phyloP scores from a whole-genome alignment of 306 rosid species.

The Luffa aegyptiaca region DNA sequence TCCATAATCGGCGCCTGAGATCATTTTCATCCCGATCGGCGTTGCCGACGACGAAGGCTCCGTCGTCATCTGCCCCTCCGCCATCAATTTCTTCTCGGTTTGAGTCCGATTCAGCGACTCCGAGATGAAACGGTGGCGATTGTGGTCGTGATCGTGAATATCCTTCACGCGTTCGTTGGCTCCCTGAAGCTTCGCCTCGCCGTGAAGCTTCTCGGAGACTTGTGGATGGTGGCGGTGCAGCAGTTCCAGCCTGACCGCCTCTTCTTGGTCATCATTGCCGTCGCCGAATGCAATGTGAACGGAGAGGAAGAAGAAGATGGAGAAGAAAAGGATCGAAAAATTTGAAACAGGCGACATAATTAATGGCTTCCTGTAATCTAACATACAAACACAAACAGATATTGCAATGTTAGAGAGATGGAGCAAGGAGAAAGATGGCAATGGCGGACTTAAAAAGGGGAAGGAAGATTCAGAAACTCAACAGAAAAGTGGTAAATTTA shows the following conservation, averaged over 20 bases:
- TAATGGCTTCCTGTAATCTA: constrained; percentile 1
- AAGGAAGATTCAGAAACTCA: neutral
- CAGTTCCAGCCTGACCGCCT: neutral
- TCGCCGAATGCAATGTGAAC: neutral
- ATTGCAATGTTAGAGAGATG: constrained; percentile 5
- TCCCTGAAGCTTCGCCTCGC: too few species aligned
- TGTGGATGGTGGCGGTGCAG: constrained; percentile 1
- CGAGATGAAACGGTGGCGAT: neutral
- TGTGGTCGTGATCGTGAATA: neutral
- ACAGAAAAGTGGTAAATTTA: neutral
- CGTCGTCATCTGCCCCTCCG: neutral
- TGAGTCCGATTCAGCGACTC: too few species aligned
- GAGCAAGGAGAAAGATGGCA: neutral
- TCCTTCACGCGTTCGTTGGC: neutral
- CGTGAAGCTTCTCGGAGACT: neutral
- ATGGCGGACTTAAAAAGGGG: neutral
- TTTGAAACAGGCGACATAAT: neutral
- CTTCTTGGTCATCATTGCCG: neutral
- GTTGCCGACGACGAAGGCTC: neutral
- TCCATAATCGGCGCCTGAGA: constrained; percentile 38
- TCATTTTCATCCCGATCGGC: constrained; percentile 30
- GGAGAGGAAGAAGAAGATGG: neutral
- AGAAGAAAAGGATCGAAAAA: neutral
- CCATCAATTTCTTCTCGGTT: too few species aligned
- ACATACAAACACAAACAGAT: neutral